Base-by-base conservation (phyloP, 495 filamentous ascomycete species). In the Beverwykella pulmonaria region DNA sequence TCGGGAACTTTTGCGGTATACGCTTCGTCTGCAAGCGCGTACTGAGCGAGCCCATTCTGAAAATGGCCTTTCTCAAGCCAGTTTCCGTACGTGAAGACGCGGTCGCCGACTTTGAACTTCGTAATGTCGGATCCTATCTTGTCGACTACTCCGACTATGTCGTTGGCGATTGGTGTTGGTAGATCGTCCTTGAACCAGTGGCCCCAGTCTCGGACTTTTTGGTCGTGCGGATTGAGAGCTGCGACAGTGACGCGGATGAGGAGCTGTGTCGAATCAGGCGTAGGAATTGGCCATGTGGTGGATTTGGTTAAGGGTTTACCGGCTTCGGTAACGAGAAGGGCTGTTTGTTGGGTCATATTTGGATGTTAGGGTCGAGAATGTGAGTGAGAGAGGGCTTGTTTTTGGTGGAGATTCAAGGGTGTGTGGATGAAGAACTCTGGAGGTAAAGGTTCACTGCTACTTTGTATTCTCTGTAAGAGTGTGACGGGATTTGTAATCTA, bases 191-290 rank as follows among this genome's bases (percentile, higher is more conserved):
- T 27, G 41, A 71, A 68, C 58, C 73, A 69, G 48, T 74, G 72
- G 22, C 75, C 75, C 9, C 44, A 57, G 44, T 73, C 69, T 20
- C 71, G 69, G 53, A 41, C 50, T 50, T 70, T 71, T 3, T 59
- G 49, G 63, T 77, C 74, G 48, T 75, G 74, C 10, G 70, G 70
- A 58, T 77, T 77, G 12, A 75, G 47, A 25, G 71, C 75, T 20
- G 69, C 73, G 8, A 74, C 68, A 12, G 68, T 69, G 17, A 77
- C 63, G 47, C 69, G 74, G n/a, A 77, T 49, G 7, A 66, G 72
- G 2, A 77, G 53, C 61, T 75, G 69, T 27, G 53, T 56, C 1
- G 48, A 17, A n/a, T 46, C 49, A 0, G 49, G 73, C 70, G 25
- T 71, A 29, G 8, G 75, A 72, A 27, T 75, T 69, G 2, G 71